Base-by-base conservation (phyloP, 2,329 filamentous ascomycete genomes). In the Ilyonectria destructans region DNA sequence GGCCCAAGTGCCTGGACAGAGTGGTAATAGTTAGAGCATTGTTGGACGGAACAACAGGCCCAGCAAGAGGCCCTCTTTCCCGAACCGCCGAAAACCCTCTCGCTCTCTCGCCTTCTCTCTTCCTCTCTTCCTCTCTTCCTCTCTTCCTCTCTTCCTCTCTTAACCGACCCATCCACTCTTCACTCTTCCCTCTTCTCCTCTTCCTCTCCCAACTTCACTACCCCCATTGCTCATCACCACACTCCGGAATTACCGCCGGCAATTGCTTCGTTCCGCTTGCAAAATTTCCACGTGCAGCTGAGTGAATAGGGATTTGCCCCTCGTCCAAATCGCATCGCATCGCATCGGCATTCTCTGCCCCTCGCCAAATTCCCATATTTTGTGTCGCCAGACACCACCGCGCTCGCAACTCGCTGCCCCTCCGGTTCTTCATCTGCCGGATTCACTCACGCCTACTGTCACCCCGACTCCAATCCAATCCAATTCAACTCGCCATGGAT, bases 401-500 rank as follows among this genome's bases (percentile, higher is more conserved):
- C 8, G 26, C 40, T 43, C 40, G 40, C 40, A 43, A n/a, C 40
- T n/a, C 15, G n/a, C 31, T 35, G 19, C 29, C 51, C n/a, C 51
- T 54, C 31, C 49, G 9, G n/a, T 23, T 46, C 45, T 13, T 46
- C 19, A 6, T 12, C 19, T 9, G 19, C 19, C 45, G n/a, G 8
- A 46, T 46, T 46, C 45, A 23, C 23, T 13, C 19, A 15, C 37
- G 37, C 15, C 37, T 40, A n/a, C 37, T 13, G 31, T 33, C 31
- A 8, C 31, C 37, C 37, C 6, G 45, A 23, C 19, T 13, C n/a
- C 45, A 48, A 54, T 51, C 63, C 57, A 17, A 48, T 33, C 23
- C 67, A 59, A 56, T 65, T 61, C 46, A 37, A 54, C 6, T 51
- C 40, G 35, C 56, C 35, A 99, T 99, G 96, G 96, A 99, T 88